Evolutionary conservation across 2,329 filamentous ascomycete genomes (phyloP).

Genomic region (Diaporthe sp.): DNA sequence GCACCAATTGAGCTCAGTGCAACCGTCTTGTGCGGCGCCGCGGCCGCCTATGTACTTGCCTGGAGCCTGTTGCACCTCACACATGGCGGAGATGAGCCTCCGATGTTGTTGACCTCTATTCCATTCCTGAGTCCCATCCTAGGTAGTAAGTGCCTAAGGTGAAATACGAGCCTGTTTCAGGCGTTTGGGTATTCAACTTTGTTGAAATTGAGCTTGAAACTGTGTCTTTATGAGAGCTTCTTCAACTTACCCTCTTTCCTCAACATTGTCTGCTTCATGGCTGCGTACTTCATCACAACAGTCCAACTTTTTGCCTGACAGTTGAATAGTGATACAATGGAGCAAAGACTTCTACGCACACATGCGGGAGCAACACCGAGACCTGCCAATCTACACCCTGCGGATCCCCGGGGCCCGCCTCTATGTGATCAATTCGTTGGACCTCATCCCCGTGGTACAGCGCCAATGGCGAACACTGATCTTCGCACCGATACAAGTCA

Average conservation of each 20-base stretch:
- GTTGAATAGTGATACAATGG: constrained; percentile 11
- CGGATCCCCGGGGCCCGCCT: constrained; percentile 11
- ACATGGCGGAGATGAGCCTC: constrained; percentile 20
- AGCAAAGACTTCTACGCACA: constrained; percentile 25
- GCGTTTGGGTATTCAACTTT: fast-evolving
- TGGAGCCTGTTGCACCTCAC: constrained; percentile 14
- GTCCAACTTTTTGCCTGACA: not conserved
- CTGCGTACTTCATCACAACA: not conserved
- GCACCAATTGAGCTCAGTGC: not conserved
- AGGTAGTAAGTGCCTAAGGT: not conserved
- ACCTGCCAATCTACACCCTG: constrained; percentile 17
- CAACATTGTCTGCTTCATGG: not conserved
- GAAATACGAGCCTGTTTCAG: fast-evolving
- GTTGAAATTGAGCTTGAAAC: not conserved
- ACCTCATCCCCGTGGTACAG: constrained; percentile 62
- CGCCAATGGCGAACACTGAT: constrained; percentile 20
- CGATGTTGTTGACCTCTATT: not conserved
- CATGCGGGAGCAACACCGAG: constrained; percentile 5
- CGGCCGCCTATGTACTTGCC: not conserved
- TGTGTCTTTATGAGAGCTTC: not conserved
- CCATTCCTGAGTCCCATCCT: constrained; percentile 18
- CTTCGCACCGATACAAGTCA: constrained; percentile 7
- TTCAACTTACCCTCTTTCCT: not conserved
- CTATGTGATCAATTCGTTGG: constrained; percentile 13
- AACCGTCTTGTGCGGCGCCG: not conserved